These are phyloP conservation scores for Backusella psychrophila DNA, from an alignment of 192 early-diverging fungal genomes.

Conservation along the genomic window DNA sequence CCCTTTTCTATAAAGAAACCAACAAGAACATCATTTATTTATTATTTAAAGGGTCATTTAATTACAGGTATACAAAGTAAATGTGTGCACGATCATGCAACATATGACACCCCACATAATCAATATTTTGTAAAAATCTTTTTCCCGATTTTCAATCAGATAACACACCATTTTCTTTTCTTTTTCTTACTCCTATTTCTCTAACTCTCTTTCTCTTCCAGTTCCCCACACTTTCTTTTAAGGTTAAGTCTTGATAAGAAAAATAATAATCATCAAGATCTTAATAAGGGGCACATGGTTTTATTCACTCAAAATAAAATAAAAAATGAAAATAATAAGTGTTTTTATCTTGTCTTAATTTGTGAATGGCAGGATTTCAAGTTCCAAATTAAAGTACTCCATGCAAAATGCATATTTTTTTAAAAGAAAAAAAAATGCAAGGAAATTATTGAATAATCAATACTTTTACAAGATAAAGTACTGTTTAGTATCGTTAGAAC, in stretches of 20 bases:
- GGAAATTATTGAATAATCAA: background rate
- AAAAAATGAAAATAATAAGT: background rate
- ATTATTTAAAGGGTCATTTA: background rate
- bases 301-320: background rate
- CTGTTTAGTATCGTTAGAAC: background rate
- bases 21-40: background rate
- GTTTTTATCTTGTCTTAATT: background rate
- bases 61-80: background rate
- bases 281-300: background rate
- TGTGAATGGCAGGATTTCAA: background rate
- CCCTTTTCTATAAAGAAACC: background rate
- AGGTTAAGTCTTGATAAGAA: background rate
- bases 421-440: background rate
- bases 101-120: background rate
- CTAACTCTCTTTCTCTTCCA: background rate
- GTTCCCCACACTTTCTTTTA: background rate
- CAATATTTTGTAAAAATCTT: background rate
- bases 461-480: background rate
- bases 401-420: background rate
- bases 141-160: slow-evolving; percentile 4
- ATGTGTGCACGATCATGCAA: background rate
- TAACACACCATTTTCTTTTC: background rate
- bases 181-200: background rate
- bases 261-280: background rate
- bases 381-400: background rate